Base-by-base conservation (phyloP, 1,284 basidiomycete genomes). In the Fomes fomentarius region DNA sequence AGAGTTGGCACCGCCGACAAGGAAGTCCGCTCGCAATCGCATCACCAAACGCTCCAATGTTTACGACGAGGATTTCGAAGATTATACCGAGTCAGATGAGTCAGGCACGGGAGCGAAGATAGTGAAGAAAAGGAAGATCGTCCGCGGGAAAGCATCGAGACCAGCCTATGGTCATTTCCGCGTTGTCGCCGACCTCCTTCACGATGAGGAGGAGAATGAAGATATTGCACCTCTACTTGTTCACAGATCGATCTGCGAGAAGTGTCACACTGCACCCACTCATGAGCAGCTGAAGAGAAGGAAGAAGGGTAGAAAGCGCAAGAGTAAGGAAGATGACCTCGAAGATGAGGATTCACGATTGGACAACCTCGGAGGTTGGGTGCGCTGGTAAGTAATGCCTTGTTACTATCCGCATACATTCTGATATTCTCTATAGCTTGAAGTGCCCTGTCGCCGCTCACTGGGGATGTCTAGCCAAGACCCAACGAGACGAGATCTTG, bases 371-470 rank as follows among this genome's bases (percentile, higher is more conserved):
- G 89, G 90, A 21, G 93, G 93, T 24, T 96, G 93, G 93, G 83
- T 94, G 54, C 81, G 86, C 74, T 95, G 93, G 89, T 91, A 67
- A 52, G 81, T 26, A 19, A 22, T n/a, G 3, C 38, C 35, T 19
- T 19, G 3, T 21, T 8, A 11, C 21, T 9, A 12, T 38, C 56
- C n/a, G 33, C 25, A 44, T 30, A n/a, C n/a, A 35, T 56, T 11
- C 19, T 30, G 21, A 21, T 33, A 42, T 24, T 17, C 52, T 42
- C 22, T 39, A 33, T 46, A 92, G 89, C 66, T 73, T 92, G 40
- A 87, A 83, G 68, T 96, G 93, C 61, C 85, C 87, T 12, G 81
- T 92, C 22, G 77, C 81, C 12, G 83, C 82, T 30, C 93, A 96
- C 68, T 96, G 91, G 91, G 79, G 75, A 30, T 96, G 94, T 67